Percentiles rank a stretch among this genome's conserved stretches.
These are phyloP conservation scores for Melastoma candidum DNA, from an alignment of 441 rosid species.

Conservation along the genomic window DNA sequence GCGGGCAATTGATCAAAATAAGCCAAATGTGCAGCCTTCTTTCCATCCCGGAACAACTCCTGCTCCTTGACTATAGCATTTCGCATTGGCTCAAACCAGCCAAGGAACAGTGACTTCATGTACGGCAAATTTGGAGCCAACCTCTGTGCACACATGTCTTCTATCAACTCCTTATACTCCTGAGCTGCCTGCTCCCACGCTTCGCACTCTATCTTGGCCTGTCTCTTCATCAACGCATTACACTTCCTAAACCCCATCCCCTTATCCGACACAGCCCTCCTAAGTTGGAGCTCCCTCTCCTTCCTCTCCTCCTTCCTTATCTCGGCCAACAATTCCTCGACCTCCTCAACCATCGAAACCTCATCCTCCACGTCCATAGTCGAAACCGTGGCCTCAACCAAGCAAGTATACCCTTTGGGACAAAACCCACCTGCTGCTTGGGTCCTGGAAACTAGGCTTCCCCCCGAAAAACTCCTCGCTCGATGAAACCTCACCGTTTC, in stretches of 20 bases:
- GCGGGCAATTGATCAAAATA: conserved; percentile 67
- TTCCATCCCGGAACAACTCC: conserved; percentile 45
- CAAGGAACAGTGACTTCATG: conserved; percentile 67
- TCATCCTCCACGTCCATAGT: conserved; percentile 14
- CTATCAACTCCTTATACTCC: conserved; percentile 32
- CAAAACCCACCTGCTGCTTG: conserved; percentile 21
- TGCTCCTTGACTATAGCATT: conserved; percentile 71
- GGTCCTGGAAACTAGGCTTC: conserved; percentile 11
- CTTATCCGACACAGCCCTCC: conserved; percentile 19
- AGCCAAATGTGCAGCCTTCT: conserved; percentile 70
- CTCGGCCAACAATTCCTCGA: background rate
- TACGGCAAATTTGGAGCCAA: conserved; percentile 78
- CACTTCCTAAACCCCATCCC: conserved; percentile 39
- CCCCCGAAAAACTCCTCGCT: conserved; percentile 20
- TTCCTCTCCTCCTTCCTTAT: too few relatives aligned
- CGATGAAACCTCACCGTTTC: conserved; percentile 20
- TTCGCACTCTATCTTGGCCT: conserved; percentile 76
- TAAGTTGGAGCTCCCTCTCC: too few relatives aligned
- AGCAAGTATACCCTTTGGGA: conserved; percentile 44
- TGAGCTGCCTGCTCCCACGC: conserved; percentile 78
- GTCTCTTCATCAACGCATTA: conserved; percentile 57
- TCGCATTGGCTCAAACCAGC: conserved; percentile 83
- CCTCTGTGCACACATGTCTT: conserved; percentile 44
- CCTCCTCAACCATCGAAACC: conserved; percentile 14
- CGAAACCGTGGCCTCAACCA: conserved; percentile 25